Evolutionary conservation across 1,139 yeast genomes (phyloP), one percentile per base, ranked within the genome.

Genomic region (Hyphopichia fennica): DNA sequence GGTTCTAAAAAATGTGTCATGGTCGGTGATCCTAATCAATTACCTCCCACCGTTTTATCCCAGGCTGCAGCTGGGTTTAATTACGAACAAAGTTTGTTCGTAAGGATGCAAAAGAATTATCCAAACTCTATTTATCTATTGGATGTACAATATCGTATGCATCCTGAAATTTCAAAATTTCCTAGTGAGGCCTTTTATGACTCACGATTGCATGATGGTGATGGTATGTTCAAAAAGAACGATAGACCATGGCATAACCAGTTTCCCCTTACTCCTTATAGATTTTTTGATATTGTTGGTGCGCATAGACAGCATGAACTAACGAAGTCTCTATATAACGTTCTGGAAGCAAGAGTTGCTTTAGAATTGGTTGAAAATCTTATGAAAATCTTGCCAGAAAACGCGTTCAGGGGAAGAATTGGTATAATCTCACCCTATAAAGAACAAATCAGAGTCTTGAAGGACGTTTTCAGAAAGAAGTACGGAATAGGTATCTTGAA

Each of bases 1-100:
- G 99, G 99, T 1, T 88, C 96, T 55, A 82, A 77, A 48, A 82
- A 83, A 44, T 91, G 98, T 68, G 85, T 95, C 39, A 88, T 95
- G 96, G 99, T 95, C 40, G 99, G 99, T 58, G 99, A 95, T 69
- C 99, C 99, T 2, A 91, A 93, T 59, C 99, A 95, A 67, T 75
- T 95, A 48, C 99, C 99, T 0, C 99, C 99, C 1, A 95, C 99
- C 0, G 99, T 95, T n/a, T 66, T 95, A 20, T 93, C 99, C 0
- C 91, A 87, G 54, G 84, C 82, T 8, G 98, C 98, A 1, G 84
- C 95, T 1, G 72, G 79, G 6, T 79, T 76, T 48, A 81, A 82
- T 36, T 95, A 95, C 57, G 96, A 93, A 49, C 96, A 91, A 61
- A 87, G 96, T 58, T 73, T 95, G 57, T 95, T 95, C 63, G 98